Conservation (phyloP, 1,284 basidiomycete genomes). For the Tetrapyrgos nigripes region DNA sequence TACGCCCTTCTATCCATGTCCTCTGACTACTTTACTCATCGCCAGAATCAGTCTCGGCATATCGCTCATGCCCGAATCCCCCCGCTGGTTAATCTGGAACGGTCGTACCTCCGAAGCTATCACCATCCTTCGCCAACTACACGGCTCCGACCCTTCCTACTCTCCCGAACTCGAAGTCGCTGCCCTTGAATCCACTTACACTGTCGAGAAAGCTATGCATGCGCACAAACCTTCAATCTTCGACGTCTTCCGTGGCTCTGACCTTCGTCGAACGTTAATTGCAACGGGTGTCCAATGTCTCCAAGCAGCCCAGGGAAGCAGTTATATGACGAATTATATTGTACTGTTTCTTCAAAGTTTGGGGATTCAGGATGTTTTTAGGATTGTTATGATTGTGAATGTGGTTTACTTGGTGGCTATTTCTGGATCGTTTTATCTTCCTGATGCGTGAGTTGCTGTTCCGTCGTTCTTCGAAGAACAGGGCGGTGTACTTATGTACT, state of each 20-base stretch:
- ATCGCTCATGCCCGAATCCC: background rate
- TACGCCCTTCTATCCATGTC: background rate
- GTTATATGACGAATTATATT: background rate
- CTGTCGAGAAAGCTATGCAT: background rate
- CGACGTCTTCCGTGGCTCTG: background rate
- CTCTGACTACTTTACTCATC: background rate
- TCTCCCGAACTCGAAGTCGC: background rate
- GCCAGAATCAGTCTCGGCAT: background rate
- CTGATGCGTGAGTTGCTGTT: background rate
- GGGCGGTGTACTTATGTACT: too few relatives aligned
- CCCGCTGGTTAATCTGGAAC: background rate
- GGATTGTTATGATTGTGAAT: background rate
- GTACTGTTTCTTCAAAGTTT: background rate
- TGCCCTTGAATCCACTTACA: background rate
- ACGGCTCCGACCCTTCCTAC: background rate
- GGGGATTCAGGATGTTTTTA: background rate
- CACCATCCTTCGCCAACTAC: background rate
- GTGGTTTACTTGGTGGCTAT: background rate
- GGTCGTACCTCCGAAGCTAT: background rate
- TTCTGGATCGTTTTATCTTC: background rate
- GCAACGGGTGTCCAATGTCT: background rate
- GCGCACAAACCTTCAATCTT: background rate
- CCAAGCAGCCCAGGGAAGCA: background rate
- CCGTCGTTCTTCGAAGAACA: too few relatives aligned
- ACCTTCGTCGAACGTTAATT: background rate